These are phyloP conservation scores for Kwoniella sp. DNA, from an alignment of 768 basidiomycete species.

Conservation along the genomic window DNA sequence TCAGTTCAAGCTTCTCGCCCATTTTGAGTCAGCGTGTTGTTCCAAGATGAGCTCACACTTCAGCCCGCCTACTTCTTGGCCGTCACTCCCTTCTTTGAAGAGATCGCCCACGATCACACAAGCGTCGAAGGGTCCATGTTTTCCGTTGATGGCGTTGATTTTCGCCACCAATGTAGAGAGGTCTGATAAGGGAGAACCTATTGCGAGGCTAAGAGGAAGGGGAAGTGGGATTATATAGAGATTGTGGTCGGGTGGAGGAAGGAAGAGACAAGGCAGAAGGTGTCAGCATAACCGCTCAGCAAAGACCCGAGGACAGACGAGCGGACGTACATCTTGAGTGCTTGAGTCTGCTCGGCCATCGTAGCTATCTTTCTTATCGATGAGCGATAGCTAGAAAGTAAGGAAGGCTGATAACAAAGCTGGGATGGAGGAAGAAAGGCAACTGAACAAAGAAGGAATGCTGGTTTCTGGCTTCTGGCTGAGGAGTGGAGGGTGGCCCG, in stretches of 20 bases:
- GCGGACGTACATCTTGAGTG: constrained; percentile 38
- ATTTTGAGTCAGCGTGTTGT: background rate
- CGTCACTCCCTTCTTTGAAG: constrained; percentile 66
- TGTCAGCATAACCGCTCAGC: background rate
- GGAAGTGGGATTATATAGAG: constrained; percentile 10
- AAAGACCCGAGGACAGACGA: background rate
- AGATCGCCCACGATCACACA: constrained; percentile 61
- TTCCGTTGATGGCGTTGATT: constrained; percentile 79
- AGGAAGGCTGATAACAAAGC: background rate
- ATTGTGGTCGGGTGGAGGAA: background rate
- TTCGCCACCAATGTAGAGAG: constrained; percentile 76
- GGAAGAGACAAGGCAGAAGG: background rate
- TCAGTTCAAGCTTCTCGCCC: constrained; percentile 25
- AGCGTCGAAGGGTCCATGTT: constrained; percentile 87
- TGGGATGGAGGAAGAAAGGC: background rate
- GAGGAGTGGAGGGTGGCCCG: no score
- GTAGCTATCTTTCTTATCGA: background rate
- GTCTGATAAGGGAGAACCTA: constrained; percentile 77
- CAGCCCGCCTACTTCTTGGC: constrained; percentile 55
- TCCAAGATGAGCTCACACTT: constrained; percentile 31
- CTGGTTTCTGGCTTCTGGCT: no score
- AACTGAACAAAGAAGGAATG: no score
- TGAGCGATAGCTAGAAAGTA: background rate
- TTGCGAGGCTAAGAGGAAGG: constrained; percentile 64
- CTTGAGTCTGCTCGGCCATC: constrained; percentile 34